A percentile compares a stretch with the other conserved stretches of the same genome.
Evolutionary conservation across 345 rosid species (phyloP).

Genomic region (Linum usitatissimum): DNA sequence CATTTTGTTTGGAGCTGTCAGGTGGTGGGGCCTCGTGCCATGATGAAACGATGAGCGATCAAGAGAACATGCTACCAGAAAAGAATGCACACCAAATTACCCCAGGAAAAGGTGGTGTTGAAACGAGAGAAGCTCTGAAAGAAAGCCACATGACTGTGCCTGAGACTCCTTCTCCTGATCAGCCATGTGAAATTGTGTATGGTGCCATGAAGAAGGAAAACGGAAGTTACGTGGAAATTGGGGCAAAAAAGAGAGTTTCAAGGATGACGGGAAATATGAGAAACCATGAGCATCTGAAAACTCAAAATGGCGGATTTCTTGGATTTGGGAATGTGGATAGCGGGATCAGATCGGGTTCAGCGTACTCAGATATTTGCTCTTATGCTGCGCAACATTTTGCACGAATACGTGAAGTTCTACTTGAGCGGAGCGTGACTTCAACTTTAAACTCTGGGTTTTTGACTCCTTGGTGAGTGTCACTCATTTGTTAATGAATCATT

Average conservation of each 20-base stretch:
- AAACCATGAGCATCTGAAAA: slow-evolving; percentile 41
- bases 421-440: slow-evolving; percentile 81
- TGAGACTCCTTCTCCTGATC: slow-evolving; percentile 98
- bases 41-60: slow-evolving; percentile 50
- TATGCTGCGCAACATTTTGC: slow-evolving; percentile 92
- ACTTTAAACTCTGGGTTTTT: slow-evolving; percentile 85
- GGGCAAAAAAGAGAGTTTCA: slow-evolving; percentile 62
- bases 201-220: slow-evolving; percentile 59
- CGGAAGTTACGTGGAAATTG: slow-evolving; percentile 56
- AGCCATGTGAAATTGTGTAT: slow-evolving; percentile 48
- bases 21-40: slow-evolving; percentile 30
- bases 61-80: slow-evolving; percentile 80
- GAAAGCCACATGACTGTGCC: slow-evolving; percentile 84
- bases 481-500: neutral
- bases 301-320: slow-evolving; percentile 50
- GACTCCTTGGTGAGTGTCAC: slow-evolving; percentile 76
- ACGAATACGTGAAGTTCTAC: slow-evolving; percentile 80
- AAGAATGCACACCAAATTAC: slow-evolving; percentile 52
- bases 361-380: slow-evolving; percentile 73
- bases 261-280: slow-evolving; percentile 49
- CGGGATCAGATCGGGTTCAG: slow-evolving; percentile 49
- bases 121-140: slow-evolving; percentile 39
- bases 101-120: slow-evolving; percentile 60
- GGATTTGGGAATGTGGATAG: slow-evolving; percentile 47
- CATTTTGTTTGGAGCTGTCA: slow-evolving; percentile 67